phyloP scores from a whole-genome alignment of 2,329 filamentous ascomycete genomes.

The Hymenoscyphus repandus region DNA sequence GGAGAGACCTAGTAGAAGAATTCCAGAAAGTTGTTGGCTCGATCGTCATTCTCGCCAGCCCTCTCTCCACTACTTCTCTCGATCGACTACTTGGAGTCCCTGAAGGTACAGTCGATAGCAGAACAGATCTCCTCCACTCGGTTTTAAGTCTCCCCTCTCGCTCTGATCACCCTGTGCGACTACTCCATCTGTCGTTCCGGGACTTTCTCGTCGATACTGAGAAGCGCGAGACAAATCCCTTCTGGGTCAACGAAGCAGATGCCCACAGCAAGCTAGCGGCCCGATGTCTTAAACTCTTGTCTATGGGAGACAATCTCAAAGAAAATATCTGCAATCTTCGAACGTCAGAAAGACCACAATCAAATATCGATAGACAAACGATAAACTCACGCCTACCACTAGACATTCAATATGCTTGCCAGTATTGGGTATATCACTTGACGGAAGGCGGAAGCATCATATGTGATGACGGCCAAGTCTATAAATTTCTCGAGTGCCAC shows the following conservation, averaged over 20 bases:
- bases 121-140: slow-evolving; percentile 30
- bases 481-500: background rate
- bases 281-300: slow-evolving; percentile 35
- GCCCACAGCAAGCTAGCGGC: slow-evolving; percentile 30
- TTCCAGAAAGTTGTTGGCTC: slow-evolving; percentile 25
- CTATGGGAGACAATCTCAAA: slow-evolving; percentile 24
- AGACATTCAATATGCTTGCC: slow-evolving; percentile 36
- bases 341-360: slow-evolving; percentile 23
- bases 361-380: slow-evolving; percentile 19
- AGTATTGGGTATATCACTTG: slow-evolving; percentile 36
- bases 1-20: slow-evolving; percentile 15
- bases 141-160: slow-evolving; percentile 31
- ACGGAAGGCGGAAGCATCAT: slow-evolving; percentile 27
- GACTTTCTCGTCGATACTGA: slow-evolving; percentile 34
- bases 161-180: slow-evolving; percentile 22
- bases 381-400: slow-evolving; percentile 25
- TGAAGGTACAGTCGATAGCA: background rate
- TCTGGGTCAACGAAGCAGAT: slow-evolving; percentile 35
- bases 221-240: slow-evolving; percentile 25
- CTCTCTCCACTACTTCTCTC: slow-evolving; percentile 8
- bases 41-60: slow-evolving; percentile 9
- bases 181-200: slow-evolving; percentile 35
- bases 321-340: slow-evolving; percentile 33
- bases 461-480: slow-evolving; percentile 6
- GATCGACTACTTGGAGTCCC: slow-evolving; percentile 3